These are phyloP conservation scores for Ogataea naganishii DNA, from an alignment of 805 yeast species.

Conservation along the genomic window DNA sequence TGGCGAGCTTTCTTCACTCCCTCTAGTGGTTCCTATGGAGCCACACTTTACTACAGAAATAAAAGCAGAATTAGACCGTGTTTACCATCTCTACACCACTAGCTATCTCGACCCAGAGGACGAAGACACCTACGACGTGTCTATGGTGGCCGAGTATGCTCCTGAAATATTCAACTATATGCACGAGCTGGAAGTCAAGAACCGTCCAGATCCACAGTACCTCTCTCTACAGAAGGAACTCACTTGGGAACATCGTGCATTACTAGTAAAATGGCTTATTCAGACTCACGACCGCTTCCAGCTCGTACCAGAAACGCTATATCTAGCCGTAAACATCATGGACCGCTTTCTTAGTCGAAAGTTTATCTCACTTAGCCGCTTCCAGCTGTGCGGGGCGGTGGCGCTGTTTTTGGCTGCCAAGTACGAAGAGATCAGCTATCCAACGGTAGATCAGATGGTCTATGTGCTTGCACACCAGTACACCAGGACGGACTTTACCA, in stretches of 20 bases:
- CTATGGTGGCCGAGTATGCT: constrained; percentile 92
- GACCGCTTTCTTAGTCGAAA: constrained; percentile 69
- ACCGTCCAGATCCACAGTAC: constrained; percentile 63
- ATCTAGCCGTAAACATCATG: constrained; percentile 73
- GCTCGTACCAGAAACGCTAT: constrained; percentile 77
- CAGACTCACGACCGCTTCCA: constrained; percentile 80
- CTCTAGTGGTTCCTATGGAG: too few species aligned
- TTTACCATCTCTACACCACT: constrained; percentile 42
- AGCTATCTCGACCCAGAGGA: constrained; percentile 59
- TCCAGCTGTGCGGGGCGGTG: constrained; percentile 93
- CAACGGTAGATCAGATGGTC: constrained; percentile 78
- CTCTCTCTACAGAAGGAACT: constrained; percentile 79
- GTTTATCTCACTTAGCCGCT: constrained; percentile 72
- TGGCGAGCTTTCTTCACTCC: too few species aligned
- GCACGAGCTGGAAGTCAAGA: constrained; percentile 59
- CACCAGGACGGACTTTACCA: constrained; percentile 65
- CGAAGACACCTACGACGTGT: constrained; percentile 76
- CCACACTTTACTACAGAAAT: constrained; percentile 45
- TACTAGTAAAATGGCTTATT: constrained; percentile 83
- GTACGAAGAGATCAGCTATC: constrained; percentile 84
- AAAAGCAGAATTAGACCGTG: constrained; percentile 39
- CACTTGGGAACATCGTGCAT: constrained; percentile 64
- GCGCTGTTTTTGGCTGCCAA: constrained; percentile 87
- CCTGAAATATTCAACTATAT: constrained; percentile 77
- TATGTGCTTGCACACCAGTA: constrained; percentile 81